These are phyloP conservation scores for Globisporangium radiosum DNA, from an alignment of 352 stramenopile genomes.

Conservation along the genomic window DNA sequence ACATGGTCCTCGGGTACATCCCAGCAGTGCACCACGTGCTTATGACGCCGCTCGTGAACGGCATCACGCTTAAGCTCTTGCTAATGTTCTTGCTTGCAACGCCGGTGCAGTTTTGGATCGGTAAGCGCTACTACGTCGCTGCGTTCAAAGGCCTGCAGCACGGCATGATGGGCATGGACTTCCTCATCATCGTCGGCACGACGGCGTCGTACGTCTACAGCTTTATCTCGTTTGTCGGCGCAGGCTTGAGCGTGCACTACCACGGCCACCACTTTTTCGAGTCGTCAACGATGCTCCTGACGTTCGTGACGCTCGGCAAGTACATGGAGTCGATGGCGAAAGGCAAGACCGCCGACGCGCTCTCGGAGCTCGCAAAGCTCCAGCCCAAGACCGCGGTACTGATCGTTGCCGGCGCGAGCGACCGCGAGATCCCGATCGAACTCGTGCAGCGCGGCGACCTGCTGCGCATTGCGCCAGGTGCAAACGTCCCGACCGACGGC, in stretches of 20 bases:
- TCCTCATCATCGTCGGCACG: slow-evolving; percentile 79
- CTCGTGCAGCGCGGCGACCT: slow-evolving; percentile 78
- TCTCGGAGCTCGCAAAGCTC: slow-evolving; percentile 67
- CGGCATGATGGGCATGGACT: slow-evolving; percentile 87
- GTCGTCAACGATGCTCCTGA: slow-evolving; percentile 80
- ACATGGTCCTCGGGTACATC: slow-evolving; percentile 86
- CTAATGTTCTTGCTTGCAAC: slow-evolving; percentile 82
- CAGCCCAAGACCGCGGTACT: slow-evolving; percentile 77
- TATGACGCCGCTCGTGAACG: slow-evolving; percentile 75
- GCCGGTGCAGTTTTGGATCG: slow-evolving; percentile 81
- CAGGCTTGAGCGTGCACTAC: slow-evolving; percentile 48
- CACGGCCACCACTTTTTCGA: slow-evolving; percentile 85
- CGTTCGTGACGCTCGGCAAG: slow-evolving; percentile 84
- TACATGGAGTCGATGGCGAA: slow-evolving; percentile 88
- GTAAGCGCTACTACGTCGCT: slow-evolving; percentile 72
- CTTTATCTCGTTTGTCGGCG: slow-evolving; percentile 70
- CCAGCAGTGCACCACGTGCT: slow-evolving; percentile 50
- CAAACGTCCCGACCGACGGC: slow-evolving; percentile 77
- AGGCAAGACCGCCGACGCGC: slow-evolving; percentile 69
- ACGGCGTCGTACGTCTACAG: slow-evolving; percentile 86
- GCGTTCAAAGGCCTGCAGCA: slow-evolving; percentile 80
- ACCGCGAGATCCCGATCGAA: slow-evolving; percentile 75
- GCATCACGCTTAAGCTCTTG: slow-evolving; percentile 67
- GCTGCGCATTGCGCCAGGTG: slow-evolving; percentile 60
- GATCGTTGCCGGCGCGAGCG: slow-evolving; percentile 36